Conservation (phyloP, 2,329 filamentous ascomycete species). For the Cryoendolithus antarcticus region DNA sequence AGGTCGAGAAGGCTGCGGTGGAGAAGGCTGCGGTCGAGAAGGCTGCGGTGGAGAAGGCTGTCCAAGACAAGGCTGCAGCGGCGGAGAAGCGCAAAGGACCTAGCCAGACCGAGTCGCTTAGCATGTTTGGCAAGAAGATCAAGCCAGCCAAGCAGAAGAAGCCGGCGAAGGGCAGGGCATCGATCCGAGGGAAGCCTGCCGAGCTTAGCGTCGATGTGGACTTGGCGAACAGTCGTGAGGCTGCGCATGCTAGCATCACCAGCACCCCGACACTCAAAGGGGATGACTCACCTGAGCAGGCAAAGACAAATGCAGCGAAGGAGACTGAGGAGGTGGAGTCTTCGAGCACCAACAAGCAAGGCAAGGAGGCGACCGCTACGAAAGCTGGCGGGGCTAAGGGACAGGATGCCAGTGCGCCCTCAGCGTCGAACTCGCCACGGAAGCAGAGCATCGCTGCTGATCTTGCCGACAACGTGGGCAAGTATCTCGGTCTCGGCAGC, state of each 20-base stretch:
- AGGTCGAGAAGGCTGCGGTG: background rate
- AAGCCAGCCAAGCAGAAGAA: constrained; percentile 7
- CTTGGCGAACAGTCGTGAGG: no score
- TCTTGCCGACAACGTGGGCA: no score
- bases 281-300: no score
- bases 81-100: constrained; percentile 19
- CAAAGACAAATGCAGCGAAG: background rate
- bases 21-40: background rate
- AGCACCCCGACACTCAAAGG: no score
- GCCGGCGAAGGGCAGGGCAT: constrained; percentile 3
- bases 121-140: constrained; percentile 17
- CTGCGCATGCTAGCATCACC: no score
- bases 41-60: background rate
- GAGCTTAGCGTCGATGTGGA: no score
- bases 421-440: no score
- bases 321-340: background rate
- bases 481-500: no score
- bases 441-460: no score
- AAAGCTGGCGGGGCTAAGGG: background rate
- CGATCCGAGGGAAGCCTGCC: constrained; percentile 3
- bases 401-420: no score
- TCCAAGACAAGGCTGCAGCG: background rate
- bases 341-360: background rate
- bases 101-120: constrained; percentile 24
- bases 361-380: background rate